Percentiles rank a stretch among this genome's conserved stretches.
phyloP scores from a whole-genome alignment of 1,284 basidiomycete species.

The Ceratobasidium sp. region DNA sequence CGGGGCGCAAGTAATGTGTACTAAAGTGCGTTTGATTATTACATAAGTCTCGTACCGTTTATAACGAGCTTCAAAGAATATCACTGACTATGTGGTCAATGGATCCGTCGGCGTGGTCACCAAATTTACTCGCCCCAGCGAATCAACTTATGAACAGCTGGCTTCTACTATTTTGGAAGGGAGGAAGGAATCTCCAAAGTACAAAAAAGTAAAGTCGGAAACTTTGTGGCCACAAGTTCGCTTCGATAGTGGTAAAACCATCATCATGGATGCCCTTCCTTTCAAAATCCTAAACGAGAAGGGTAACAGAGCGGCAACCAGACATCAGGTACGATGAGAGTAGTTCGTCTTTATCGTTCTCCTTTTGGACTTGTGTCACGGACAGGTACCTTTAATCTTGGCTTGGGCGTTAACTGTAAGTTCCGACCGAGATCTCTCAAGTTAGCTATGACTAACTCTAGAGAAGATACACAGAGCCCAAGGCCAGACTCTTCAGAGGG shows the following conservation, averaged over 20 bases:
- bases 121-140: too few relatives aligned
- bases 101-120: slow-evolving; percentile 44
- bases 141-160: too few relatives aligned
- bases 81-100: too few relatives aligned
- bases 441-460: slow-evolving; percentile 64
- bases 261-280: slow-evolving; percentile 43
- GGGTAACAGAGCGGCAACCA: slow-evolving; percentile 52
- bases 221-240: slow-evolving; percentile 46
- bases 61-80: too few relatives aligned
- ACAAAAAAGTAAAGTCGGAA: too few relatives aligned
- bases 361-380: too few relatives aligned
- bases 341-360: too few relatives aligned
- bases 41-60: too few relatives aligned
- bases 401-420: slow-evolving; percentile 70
- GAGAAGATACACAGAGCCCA: slow-evolving; percentile 90
- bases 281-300: slow-evolving; percentile 51
- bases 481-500: slow-evolving; percentile 85
- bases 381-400: slow-evolving; percentile 56
- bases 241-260: slow-evolving; percentile 31
- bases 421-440: too few relatives aligned
- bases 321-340: too few relatives aligned
- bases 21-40: slow-evolving; percentile 40
- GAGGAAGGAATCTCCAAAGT: too few relatives aligned
- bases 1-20: slow-evolving; percentile 48
- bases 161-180: too few relatives aligned